phyloP scores from a whole-genome alignment of 2,329 filamentous ascomycete genomes.

The Pseudogymnoascus sp. region DNA sequence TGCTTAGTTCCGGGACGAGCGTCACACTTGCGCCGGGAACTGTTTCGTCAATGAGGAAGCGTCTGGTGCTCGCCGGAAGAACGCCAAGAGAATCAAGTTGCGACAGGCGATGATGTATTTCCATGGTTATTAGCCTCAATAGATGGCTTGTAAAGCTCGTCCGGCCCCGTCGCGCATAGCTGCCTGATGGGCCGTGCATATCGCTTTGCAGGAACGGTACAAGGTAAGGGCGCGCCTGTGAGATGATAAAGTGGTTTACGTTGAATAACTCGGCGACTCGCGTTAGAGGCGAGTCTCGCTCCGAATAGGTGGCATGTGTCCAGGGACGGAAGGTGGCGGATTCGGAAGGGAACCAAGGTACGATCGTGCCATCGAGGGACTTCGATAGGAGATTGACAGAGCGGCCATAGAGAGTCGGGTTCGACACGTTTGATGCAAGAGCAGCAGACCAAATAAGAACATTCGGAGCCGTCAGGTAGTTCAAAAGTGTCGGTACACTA shows the following conservation, averaged over 20 bases:
- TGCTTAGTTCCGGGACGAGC: constrained; percentile 70
- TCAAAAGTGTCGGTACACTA: constrained; percentile 76
- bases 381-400: constrained; percentile 54
- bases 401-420: constrained; percentile 41
- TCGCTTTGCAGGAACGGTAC: constrained; percentile 78
- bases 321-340: constrained; percentile 48
- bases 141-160: constrained; percentile 51
- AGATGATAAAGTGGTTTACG: constrained; percentile 86
- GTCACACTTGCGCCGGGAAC: constrained; percentile 72
- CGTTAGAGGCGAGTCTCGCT: constrained; percentile 51
- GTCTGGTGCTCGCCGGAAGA: constrained; percentile 60
- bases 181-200: constrained; percentile 65
- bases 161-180: constrained; percentile 50
- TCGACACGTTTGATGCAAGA: constrained; percentile 48
- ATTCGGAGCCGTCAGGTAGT: constrained; percentile 88
- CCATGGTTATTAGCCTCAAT: constrained; percentile 63
- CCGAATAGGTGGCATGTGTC: constrained; percentile 46
- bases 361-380: constrained; percentile 50
- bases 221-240: constrained; percentile 82
- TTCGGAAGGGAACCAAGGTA: constrained; percentile 47
- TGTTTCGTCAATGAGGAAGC: constrained; percentile 75
- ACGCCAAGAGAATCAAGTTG: constrained; percentile 73
- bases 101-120: constrained; percentile 71
- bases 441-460: constrained; percentile 63
- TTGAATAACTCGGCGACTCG: constrained; percentile 62